A percentile compares a stretch with the other conserved stretches of the same genome.
phyloP scores from a whole-genome alignment of 2,329 filamentous ascomycete species.

The Claviceps sp. region DNA sequence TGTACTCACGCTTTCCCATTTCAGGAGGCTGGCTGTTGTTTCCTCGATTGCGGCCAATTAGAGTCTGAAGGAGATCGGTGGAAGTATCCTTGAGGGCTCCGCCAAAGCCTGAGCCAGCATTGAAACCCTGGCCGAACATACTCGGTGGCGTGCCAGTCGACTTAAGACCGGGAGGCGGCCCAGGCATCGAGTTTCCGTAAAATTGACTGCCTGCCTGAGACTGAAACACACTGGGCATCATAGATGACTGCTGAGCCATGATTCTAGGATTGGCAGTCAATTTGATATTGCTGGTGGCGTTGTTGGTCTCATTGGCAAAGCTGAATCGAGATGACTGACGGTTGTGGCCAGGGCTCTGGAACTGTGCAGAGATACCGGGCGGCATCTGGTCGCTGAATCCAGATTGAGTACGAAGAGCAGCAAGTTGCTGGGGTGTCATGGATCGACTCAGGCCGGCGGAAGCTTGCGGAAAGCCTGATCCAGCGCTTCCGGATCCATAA shows the following conservation, averaged over 20 bases:
- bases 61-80: slow-evolving; percentile 57
- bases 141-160: slow-evolving; percentile 87
- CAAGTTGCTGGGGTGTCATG: slow-evolving; percentile 67
- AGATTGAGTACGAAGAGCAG: slow-evolving; percentile 48
- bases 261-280: slow-evolving; percentile 65
- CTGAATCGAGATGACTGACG: slow-evolving; percentile 79
- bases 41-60: slow-evolving; percentile 58
- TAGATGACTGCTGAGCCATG: slow-evolving; percentile 76
- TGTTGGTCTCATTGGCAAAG: slow-evolving; percentile 64
- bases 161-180: slow-evolving; percentile 88
- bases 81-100: slow-evolving; percentile 57
- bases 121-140: slow-evolving; percentile 88
- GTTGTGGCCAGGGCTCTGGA: slow-evolving; percentile 54
- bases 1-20: slow-evolving; percentile 95
- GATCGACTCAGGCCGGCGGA: slow-evolving; percentile 48
- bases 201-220: slow-evolving; percentile 53
- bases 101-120: slow-evolving; percentile 51
- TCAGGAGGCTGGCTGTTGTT: slow-evolving; percentile 63
- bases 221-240: slow-evolving; percentile 60
- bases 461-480: slow-evolving; percentile 33
- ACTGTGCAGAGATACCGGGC: slow-evolving; percentile 40
- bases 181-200: slow-evolving; percentile 75
- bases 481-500: slow-evolving; percentile 38
- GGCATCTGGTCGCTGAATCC: slow-evolving; percentile 49
- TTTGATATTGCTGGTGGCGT: slow-evolving; percentile 46